Base-by-base conservation (phyloP, 1,284 basidiomycete genomes). In the Salmacisia buchloeana region DNA sequence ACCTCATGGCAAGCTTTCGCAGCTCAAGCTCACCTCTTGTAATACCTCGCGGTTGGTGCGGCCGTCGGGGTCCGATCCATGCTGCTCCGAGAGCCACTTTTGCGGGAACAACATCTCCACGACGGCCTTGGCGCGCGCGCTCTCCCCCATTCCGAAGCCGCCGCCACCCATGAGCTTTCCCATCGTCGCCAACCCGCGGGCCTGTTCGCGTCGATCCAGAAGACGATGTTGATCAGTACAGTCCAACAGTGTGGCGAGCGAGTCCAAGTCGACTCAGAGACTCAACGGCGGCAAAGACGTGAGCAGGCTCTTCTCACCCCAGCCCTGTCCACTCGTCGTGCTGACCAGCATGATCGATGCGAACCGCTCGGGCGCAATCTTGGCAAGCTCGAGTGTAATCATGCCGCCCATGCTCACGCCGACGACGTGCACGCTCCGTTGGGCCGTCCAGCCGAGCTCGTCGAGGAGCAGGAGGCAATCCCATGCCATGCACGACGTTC, bases 351-450 rank as follows among this genome's bases (percentile, higher is more conserved):
- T 58, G n/a, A 78, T 45, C 23, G 65, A 68, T 1, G 63, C 58
- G 10, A 79, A 38, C 29, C 49, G 49, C 27, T 54, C 49, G 18
- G 49, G 49, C 9, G 49, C 49, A 33, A 29, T 7, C 59, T 69
- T 60, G 5, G 77, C 76, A 31, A 81, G 62, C 57, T 81, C 80
- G 7, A 80, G 64, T 0, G 88, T 85, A 63, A 92, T 91, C 90
- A 92, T 92, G 18, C 91, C 91, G 6, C 91, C 92, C 58, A 94
- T 82, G 41, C 88, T 90, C 9, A 88, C 82, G 1, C 92, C 90
- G 15, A 92, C 87, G 21, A 94, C 79, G 72, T 93, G 87, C 1
- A 93, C 49, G 2, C 29, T 31, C 31, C 49, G 23, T n/a, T 54
- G 49, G 10, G 18, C 49, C 15, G 49, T 54, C 49, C 49, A 54